A percentile compares a stretch with the other conserved stretches of the same genome.
Evolutionary conservation across 805 yeast species (phyloP).

Genomic region (Cyberlindnera maclurae): DNA sequence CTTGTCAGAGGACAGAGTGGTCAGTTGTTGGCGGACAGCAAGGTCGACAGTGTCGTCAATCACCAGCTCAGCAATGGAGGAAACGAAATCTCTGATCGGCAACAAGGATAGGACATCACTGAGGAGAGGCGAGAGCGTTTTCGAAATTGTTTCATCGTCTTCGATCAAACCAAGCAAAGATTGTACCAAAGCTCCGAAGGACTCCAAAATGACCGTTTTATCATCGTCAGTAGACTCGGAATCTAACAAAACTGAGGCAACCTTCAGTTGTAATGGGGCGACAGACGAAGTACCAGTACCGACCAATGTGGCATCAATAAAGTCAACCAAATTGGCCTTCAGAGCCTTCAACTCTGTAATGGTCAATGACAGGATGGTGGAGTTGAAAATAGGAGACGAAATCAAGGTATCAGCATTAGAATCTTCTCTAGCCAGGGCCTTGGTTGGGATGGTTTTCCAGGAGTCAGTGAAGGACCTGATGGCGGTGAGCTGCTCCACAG

Average conservation of each 20-base stretch:
- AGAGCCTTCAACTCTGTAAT: constrained; percentile 41
- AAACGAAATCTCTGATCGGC: constrained; percentile 68
- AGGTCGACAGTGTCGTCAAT: constrained; percentile 27
- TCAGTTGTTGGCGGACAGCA: constrained; percentile 53
- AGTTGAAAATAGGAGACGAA: constrained; percentile 56
- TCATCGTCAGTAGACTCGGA: constrained; percentile 12
- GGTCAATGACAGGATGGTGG: constrained; percentile 45
- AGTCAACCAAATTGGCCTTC: constrained; percentile 47
- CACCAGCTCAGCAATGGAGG: constrained; percentile 44
- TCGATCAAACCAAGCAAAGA: constrained; percentile 11
- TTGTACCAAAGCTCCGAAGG: constrained; percentile 19
- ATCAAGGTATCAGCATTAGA: constrained; percentile 29
- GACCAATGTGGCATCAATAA: constrained; percentile 37
- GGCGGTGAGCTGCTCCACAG: constrained; percentile 59
- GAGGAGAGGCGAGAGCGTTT: constrained; percentile 31
- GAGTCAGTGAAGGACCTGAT: constrained; percentile 42
- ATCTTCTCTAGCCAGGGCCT: constrained; percentile 11
- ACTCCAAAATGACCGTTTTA: constrained; percentile 6
- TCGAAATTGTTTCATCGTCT: constrained; percentile 20
- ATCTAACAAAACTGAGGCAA: constrained; percentile 45
- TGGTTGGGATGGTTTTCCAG: constrained; percentile 40
- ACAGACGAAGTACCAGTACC: constrained; percentile 31
- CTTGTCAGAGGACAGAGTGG: constrained; percentile 55
- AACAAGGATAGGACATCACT: constrained; percentile 59
- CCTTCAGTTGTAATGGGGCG: constrained; percentile 46